These are phyloP conservation scores for Lactarius trivialis DNA, from an alignment of 768 basidiomycete genomes.

Conservation along the genomic window DNA sequence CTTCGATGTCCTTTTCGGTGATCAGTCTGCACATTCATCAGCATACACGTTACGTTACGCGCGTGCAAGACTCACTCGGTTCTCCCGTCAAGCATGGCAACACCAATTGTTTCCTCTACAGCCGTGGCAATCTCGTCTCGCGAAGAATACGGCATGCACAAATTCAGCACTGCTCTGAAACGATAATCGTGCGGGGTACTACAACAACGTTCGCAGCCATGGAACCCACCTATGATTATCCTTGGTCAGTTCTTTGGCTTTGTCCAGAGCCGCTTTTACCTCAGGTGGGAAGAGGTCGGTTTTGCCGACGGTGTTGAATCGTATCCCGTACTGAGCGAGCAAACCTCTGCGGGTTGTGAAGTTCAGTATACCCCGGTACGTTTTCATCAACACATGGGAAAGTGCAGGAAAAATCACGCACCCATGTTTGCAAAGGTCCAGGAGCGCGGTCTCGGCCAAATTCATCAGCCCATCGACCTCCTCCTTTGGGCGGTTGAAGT, in stretches of 20 bases:
- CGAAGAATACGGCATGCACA: conserved; percentile 90
- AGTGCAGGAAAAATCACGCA: conserved; percentile 34
- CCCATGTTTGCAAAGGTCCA: conserved; percentile 79
- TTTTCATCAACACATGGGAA: background rate
- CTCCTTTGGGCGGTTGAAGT: conserved; percentile 80
- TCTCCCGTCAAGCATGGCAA: conserved; percentile 32
- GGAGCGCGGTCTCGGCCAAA: conserved; percentile 69
- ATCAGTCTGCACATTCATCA: conserved; percentile 35
- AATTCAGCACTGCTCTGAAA: conserved; percentile 75
- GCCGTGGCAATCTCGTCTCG: conserved; percentile 88
- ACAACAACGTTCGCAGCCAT: background rate
- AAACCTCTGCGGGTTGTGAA: conserved; percentile 48
- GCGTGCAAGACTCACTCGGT: conserved; percentile 25
- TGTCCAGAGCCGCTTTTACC: conserved; percentile 59
- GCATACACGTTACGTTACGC: conserved; percentile 3
- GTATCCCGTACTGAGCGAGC: conserved; percentile 74
- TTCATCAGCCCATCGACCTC: conserved; percentile 87
- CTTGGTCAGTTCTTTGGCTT: conserved; percentile 73
- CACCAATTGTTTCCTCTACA: conserved; percentile 46
- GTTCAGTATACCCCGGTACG: background rate
- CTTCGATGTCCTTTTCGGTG: conserved; percentile 61
- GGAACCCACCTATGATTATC: conserved; percentile 54
- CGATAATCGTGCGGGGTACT: background rate
- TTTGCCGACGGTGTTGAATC: conserved; percentile 76
- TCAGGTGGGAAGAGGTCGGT: conserved; percentile 65